phyloP scores from a whole-genome alignment of 2,329 filamentous ascomycete species.

The Aureobasidium sp. region DNA sequence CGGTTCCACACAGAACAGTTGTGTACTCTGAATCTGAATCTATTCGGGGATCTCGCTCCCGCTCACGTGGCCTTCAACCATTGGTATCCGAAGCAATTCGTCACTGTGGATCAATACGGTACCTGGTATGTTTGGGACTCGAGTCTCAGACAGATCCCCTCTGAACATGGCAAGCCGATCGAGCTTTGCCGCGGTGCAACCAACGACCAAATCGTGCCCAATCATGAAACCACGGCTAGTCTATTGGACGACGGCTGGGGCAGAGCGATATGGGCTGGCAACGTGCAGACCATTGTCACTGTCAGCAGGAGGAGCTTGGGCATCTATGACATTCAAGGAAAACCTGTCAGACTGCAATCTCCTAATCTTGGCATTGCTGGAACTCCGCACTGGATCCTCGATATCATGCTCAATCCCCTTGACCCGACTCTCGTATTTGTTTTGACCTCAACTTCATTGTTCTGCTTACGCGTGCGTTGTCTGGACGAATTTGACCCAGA shows the following conservation, averaged over 20 bases:
- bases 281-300: slow-evolving; percentile 45
- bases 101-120: slow-evolving; percentile 58
- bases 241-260: slow-evolving; percentile 43
- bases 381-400: slow-evolving; percentile 47
- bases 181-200: slow-evolving; percentile 10
- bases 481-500: slow-evolving; percentile 23
- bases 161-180: neutral
- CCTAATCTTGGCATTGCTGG: slow-evolving; percentile 25
- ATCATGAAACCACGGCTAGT: slow-evolving; percentile 32
- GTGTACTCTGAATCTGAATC: slow-evolving; percentile 43
- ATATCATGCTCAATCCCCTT: slow-evolving; percentile 45
- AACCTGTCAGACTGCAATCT: slow-evolving; percentile 22
- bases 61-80: slow-evolving; percentile 61
- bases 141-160: neutral
- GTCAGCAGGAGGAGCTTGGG: slow-evolving; percentile 40
- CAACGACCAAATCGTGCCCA: slow-evolving; percentile 16
- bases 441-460: slow-evolving; percentile 49
- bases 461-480: slow-evolving; percentile 41
- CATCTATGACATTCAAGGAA: slow-evolving; percentile 30
- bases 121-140: slow-evolving; percentile 61
- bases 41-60: slow-evolving; percentile 51
- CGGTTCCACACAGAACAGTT: slow-evolving; percentile 52
- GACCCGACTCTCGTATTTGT: slow-evolving; percentile 49
- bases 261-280: slow-evolving; percentile 42
- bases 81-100: slow-evolving; percentile 54